These are phyloP conservation scores for Kurtzmaniella fragi DNA, from an alignment of 805 yeast genomes.

Conservation along the genomic window DNA sequence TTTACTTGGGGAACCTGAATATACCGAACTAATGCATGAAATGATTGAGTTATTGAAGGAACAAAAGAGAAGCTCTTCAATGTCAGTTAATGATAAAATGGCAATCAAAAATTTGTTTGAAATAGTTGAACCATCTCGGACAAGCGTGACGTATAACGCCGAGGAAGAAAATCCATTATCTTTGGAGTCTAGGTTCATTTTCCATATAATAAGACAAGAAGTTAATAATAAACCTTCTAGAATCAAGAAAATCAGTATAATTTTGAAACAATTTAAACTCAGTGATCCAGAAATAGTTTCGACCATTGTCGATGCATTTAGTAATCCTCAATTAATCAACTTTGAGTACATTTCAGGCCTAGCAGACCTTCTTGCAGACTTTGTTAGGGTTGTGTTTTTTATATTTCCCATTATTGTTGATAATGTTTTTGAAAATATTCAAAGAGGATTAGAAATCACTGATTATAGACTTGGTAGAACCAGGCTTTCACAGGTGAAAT, in stretches of 20 bases:
- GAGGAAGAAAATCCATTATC: conserved; percentile 16
- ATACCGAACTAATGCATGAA: conserved; percentile 52
- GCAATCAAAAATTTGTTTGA: conserved; percentile 54
- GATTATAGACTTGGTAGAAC: conserved; percentile 55
- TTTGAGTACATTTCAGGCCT: conserved; percentile 50
- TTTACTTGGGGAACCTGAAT: conserved; percentile 53
- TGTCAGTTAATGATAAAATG: conserved; percentile 51
- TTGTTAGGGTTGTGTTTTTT: conserved; percentile 15
- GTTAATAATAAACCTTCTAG: conserved; percentile 29
- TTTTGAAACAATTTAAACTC: conserved; percentile 45
- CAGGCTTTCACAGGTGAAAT: conserved; percentile 57
- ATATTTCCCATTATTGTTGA: conserved; percentile 49
- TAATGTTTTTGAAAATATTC: conserved; percentile 56
- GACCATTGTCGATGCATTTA: conserved; percentile 38
- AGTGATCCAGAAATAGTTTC: conserved; percentile 30
- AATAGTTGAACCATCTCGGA: conserved; percentile 51
- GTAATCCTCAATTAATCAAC: conserved; percentile 56
- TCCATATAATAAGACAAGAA: conserved; percentile 44
- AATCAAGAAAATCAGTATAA: conserved; percentile 12
- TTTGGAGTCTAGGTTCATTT: conserved; percentile 18
- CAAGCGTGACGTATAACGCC: conserved; percentile 25
- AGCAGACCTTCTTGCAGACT: conserved; percentile 39
- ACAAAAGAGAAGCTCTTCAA: conserved; percentile 42
- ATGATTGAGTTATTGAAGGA: conserved; percentile 54
- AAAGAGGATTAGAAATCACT: conserved; percentile 60